These are phyloP conservation scores for Circinella umbellata DNA, from an alignment of 371 early-diverging fungal species.

Conservation along the genomic window DNA sequence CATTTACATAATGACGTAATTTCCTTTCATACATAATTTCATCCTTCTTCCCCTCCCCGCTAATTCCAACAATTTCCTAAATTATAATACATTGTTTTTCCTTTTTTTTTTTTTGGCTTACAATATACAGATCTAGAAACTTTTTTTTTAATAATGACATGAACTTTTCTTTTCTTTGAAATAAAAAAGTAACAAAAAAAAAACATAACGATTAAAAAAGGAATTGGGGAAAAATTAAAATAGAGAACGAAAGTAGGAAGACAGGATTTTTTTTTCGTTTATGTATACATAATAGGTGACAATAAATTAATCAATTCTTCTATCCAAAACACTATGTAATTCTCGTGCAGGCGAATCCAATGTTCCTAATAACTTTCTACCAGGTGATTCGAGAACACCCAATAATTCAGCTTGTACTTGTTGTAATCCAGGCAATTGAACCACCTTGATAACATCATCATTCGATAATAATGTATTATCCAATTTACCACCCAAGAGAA, in stretches of 20 bases:
- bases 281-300: too few species aligned
- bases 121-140: too few species aligned
- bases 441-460: constrained; percentile 57
- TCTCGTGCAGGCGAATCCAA: constrained; percentile 54
- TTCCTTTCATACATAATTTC: too few species aligned
- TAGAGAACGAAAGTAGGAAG: neutral
- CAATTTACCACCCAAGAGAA: constrained; percentile 67
- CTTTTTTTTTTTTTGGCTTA: neutral
- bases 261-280: neutral
- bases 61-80: neutral
- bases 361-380: constrained; percentile 55
- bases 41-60: too few species aligned
- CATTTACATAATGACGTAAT: neutral
- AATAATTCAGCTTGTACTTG: constrained; percentile 59
- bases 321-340: constrained; percentile 51
- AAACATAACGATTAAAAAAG: too few species aligned
- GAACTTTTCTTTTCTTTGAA: too few species aligned
- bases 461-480: constrained; percentile 59
- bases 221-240: too few species aligned
- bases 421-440: constrained; percentile 61
- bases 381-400: constrained; percentile 64
- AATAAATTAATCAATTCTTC: constrained; percentile 35
- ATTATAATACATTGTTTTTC: neutral
- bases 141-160: too few species aligned
- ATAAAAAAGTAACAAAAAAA: too few species aligned